Conservation (phyloP, 768 basidiomycete species). For the Lentinus brumalis region DNA sequence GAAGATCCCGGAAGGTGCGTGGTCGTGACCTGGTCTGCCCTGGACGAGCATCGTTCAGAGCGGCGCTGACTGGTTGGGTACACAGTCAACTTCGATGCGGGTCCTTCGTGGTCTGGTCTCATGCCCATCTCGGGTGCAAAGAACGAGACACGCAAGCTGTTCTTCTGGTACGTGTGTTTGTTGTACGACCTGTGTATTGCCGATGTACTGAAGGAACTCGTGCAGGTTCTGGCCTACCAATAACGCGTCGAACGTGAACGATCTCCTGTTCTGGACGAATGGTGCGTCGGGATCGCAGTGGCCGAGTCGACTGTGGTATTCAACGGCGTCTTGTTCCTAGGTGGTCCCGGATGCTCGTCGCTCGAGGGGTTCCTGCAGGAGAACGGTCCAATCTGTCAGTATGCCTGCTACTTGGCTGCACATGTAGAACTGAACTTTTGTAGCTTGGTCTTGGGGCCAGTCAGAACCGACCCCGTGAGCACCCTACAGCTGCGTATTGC, state of each 20-base stretch:
- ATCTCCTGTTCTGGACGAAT: slow-evolving; percentile 38
- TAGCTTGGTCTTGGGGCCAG: slow-evolving; percentile 64
- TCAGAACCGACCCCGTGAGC: slow-evolving; percentile 53
- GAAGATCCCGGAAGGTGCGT: slow-evolving; percentile 33
- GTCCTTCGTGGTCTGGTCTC: slow-evolving; percentile 34
- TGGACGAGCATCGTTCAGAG: neutral
- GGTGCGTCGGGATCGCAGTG: slow-evolving; percentile 18
- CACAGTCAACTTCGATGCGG: slow-evolving; percentile 39
- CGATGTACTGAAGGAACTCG: neutral
- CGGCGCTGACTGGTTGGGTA: neutral
- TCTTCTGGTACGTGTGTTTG: slow-evolving; percentile 22
- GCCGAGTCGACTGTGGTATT: too few relatives aligned
- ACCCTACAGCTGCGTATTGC: too few relatives aligned
- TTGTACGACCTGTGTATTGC: neutral
- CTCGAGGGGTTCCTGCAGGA: slow-evolving; percentile 73
- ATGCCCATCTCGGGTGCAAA: slow-evolving; percentile 32
- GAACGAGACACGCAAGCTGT: slow-evolving; percentile 49
- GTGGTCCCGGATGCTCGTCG: slow-evolving; percentile 75
- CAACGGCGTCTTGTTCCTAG: slow-evolving; percentile 25
- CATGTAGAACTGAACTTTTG: neutral
- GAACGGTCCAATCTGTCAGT: slow-evolving; percentile 58
- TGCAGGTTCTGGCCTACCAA: slow-evolving; percentile 39
- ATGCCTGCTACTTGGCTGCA: slow-evolving; percentile 16
- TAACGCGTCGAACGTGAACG: slow-evolving; percentile 31
- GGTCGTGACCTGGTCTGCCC: neutral